These are phyloP conservation scores for Mycocentrospora acerina DNA, from an alignment of 2,329 filamentous ascomycete genomes.

Conservation along the genomic window DNA sequence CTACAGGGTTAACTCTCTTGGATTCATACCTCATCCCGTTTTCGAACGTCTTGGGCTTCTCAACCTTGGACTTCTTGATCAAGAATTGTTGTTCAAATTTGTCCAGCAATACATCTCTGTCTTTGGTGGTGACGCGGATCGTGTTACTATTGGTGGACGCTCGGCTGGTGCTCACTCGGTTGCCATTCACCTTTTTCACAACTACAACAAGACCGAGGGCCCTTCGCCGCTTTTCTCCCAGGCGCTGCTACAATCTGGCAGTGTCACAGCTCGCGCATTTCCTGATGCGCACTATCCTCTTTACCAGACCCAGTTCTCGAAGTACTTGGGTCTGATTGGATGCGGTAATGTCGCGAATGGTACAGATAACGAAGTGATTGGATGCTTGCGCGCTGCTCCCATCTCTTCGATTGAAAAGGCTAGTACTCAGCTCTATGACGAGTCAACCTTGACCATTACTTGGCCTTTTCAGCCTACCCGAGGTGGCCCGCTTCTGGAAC, in stretches of 20 bases:
- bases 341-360: slow-evolving; percentile 19
- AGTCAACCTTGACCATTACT: slow-evolving; percentile 41
- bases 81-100: slow-evolving; percentile 33
- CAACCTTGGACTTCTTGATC: slow-evolving; percentile 30
- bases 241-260: slow-evolving; percentile 30
- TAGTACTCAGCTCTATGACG: slow-evolving; percentile 34
- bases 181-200: slow-evolving; percentile 32
- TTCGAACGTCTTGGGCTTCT: slow-evolving; percentile 28
- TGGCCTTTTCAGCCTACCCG: slow-evolving; percentile 52
- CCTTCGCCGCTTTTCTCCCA: slow-evolving; percentile 27
- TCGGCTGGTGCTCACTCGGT: slow-evolving; percentile 37
- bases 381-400: slow-evolving; percentile 43
- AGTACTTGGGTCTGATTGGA: slow-evolving; percentile 19
- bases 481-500: slow-evolving; percentile 48
- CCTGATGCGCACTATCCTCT: slow-evolving; percentile 30
- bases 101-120: slow-evolving; percentile 41
- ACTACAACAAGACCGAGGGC: slow-evolving; percentile 26
- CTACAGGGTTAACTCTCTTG: slow-evolving; percentile 30
- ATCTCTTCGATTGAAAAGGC: slow-evolving; percentile 40
- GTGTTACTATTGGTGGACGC: slow-evolving; percentile 43
- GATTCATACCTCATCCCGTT: slow-evolving; percentile 25
- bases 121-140: slow-evolving; percentile 43
- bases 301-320: slow-evolving; percentile 27
- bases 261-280: slow-evolving; percentile 29
- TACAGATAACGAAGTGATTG: slow-evolving; percentile 35